Evolutionary conservation across 805 yeast species (phyloP).

Genomic region (Lachancea cidri): DNA sequence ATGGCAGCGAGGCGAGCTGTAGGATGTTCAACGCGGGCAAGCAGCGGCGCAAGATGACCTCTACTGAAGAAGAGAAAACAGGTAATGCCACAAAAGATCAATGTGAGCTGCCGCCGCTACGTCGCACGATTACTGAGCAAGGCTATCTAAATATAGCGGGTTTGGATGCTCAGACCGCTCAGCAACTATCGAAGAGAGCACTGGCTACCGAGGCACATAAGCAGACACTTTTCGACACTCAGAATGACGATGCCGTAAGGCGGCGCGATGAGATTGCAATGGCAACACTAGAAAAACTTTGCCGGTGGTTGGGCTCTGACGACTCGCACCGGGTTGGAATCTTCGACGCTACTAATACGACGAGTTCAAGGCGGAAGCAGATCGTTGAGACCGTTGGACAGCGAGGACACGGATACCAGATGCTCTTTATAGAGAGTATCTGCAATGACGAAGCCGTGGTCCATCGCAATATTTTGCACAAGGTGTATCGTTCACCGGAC

Average conservation of each 20-base stretch:
- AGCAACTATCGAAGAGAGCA: background rate
- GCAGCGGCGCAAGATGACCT: slow-evolving; percentile 41
- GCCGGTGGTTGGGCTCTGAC: slow-evolving; percentile 29
- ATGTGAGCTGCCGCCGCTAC: background rate
- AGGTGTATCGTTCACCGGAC: slow-evolving; percentile 32
- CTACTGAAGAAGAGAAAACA: slow-evolving; percentile 4
- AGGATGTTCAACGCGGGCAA: slow-evolving; percentile 67
- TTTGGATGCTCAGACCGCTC: slow-evolving; percentile 1
- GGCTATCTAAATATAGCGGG: background rate
- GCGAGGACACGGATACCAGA: slow-evolving; percentile 12
- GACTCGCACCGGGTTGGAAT: slow-evolving; percentile 41
- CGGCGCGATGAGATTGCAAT: slow-evolving; percentile 43
- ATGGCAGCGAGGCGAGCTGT: slow-evolving; percentile 30
- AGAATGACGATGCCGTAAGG: slow-evolving; percentile 32
- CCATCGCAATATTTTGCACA: slow-evolving; percentile 29
- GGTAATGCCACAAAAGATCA: slow-evolving; percentile 10
- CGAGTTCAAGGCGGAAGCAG: slow-evolving; percentile 39
- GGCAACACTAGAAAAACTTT: slow-evolving; percentile 39
- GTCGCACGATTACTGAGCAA: slow-evolving; percentile 7
- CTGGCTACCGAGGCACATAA: background rate
- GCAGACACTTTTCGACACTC: slow-evolving; percentile 36
- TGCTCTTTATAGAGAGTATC: slow-evolving; percentile 36
- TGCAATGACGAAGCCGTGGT: slow-evolving; percentile 27
- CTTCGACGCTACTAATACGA: slow-evolving; percentile 50
- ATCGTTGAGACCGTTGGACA: slow-evolving; percentile 35